Conservation (phyloP, 495 filamentous ascomycete species). For the Penicillium parvum region DNA sequence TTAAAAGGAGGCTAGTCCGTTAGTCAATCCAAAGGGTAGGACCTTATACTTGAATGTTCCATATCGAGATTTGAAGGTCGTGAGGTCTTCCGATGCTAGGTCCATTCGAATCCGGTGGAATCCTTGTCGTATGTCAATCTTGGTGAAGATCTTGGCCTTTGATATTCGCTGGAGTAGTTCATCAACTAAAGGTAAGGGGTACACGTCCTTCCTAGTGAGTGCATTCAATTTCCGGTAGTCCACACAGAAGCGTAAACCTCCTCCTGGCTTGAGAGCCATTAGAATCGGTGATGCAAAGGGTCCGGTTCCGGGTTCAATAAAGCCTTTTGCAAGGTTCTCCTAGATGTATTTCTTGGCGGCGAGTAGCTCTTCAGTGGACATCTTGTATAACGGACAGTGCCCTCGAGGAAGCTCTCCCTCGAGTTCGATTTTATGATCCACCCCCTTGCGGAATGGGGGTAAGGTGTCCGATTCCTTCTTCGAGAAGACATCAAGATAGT, state of each 20-base stretch:
- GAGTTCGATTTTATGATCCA: conserved; percentile 1
- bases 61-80: not conserved
- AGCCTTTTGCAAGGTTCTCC: conserved; percentile 16
- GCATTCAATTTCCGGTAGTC: conserved; percentile 43
- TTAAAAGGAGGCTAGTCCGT: not conserved
- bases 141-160: conserved; percentile 36
- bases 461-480: conserved; percentile 5
- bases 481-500: conserved; percentile 1
- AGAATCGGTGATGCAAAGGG: conserved; percentile 27
- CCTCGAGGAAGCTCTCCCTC: not conserved
- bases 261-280: conserved; percentile 30
- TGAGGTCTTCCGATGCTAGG: not conserved
- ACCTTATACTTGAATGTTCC: conserved; percentile 5
- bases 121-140: conserved; percentile 39
- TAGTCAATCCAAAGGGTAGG: conserved; percentile 4
- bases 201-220: conserved; percentile 38
- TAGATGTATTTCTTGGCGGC: not conserved
- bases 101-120: conserved; percentile 35
- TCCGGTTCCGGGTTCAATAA: conserved; percentile 34
- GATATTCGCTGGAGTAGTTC: conserved; percentile 32
- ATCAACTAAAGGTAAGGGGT: conserved; percentile 44
- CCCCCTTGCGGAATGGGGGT: not conserved
- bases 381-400: conserved; percentile 6
- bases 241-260: conserved; percentile 37
- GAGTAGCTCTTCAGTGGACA: not conserved